Base-by-base conservation (phyloP, 192 early-diverging fungal genomes). In the Backusella australiensis region DNA sequence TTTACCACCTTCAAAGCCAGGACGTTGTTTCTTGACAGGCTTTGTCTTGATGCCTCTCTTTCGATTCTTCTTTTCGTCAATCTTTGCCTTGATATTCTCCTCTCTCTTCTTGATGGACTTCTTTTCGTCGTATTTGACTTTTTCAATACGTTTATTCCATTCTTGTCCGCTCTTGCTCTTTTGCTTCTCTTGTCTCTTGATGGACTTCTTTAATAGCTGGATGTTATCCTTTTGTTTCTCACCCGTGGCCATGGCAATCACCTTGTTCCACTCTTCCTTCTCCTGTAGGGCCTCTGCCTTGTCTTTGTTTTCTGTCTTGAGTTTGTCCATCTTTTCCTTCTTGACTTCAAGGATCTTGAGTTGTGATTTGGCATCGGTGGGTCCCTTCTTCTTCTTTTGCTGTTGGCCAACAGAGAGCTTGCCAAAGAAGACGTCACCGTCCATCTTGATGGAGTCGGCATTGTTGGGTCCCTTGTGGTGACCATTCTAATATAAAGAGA, bases 141-240 rank as follows among this genome's bases (percentile, higher is more conserved):
- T 86, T 21, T 92, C 83, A 74, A 90, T 87, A 59, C 97, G 90
- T 38, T 95, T 90, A 17, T 80, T 87, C 97, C 97, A 99, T 67
- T 93, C 91, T 67, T 91, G 85, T 32, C 88, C 78, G 75, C 93
- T 95, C 92, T 95, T 97, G 79, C 81, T 84, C 90, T 99, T 99
- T 69, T 84, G 76, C 76, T 93, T 87, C 73, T 94, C 90, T 73
- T 92, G 87, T 59, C 94, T 91, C 81, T 96, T 96, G 52, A 99
- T 89, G 0, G 93, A 93, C 84, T 96, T 97, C 84, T 97, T 96
- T 41, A 99, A 86, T 46, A 97, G 83, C 79, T 91, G 94, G 71
- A 91, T 78, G 63, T 99, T 94, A 80, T 99, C 97, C 84, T 96
- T 95, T 72, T 97, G 88, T 84, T 96, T 96, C 78, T 96, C 93